A percentile compares a stretch with the other conserved stretches of the same genome.
Evolutionary conservation across 2,329 filamentous ascomycete species (phyloP).

Genomic region (Talaromyces pinophilus): DNA sequence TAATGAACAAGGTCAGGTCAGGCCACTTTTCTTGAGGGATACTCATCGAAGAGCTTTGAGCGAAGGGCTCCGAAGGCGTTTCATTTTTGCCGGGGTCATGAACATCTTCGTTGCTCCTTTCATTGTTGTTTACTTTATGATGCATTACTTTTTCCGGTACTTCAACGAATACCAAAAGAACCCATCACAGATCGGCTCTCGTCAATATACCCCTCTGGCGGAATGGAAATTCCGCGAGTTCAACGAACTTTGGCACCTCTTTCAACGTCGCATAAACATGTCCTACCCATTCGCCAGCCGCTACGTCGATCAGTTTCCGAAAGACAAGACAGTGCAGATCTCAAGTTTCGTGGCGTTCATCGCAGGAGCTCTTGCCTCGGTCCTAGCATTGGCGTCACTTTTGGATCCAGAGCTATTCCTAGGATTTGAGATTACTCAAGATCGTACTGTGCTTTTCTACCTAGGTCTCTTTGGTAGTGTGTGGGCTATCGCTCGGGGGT

Average conservation of each 20-base stretch:
- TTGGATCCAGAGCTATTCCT: conserved; percentile 89
- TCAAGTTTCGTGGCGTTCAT: conserved; percentile 85
- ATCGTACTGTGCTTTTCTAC: conserved; percentile 88
- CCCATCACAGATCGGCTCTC: conserved; percentile 78
- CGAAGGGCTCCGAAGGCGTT: conserved; percentile 72
- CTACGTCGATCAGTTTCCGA: conserved; percentile 95
- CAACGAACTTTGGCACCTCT: conserved; percentile 92
- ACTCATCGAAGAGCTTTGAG: conserved; percentile 78
- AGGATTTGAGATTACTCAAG: conserved; percentile 85
- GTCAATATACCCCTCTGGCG: conserved; percentile 88
- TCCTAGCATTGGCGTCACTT: conserved; percentile 81
- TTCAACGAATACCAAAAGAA: conserved; percentile 98
- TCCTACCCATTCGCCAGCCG: conserved; percentile 89
- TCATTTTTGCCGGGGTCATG: conserved; percentile 80
- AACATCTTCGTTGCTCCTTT: conserved; percentile 86
- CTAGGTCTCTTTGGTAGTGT: conserved; percentile 78
- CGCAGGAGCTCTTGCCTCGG: conserved; percentile 79
- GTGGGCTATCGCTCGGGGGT: conserved; percentile 79
- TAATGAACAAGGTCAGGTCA: conserved; percentile 82
- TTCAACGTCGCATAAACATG: conserved; percentile 86
- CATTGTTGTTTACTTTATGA: conserved; percentile 78
- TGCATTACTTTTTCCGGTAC: conserved; percentile 91
- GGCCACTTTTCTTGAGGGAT: conserved; percentile 80
- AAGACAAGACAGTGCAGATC: conserved; percentile 85
- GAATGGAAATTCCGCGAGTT: conserved; percentile 99